Percentiles rank a stretch among this genome's conserved stretches.
These are phyloP conservation scores for Ajuga chamaepitys DNA, from an alignment of 257 asterid species.

Conservation along the genomic window DNA sequence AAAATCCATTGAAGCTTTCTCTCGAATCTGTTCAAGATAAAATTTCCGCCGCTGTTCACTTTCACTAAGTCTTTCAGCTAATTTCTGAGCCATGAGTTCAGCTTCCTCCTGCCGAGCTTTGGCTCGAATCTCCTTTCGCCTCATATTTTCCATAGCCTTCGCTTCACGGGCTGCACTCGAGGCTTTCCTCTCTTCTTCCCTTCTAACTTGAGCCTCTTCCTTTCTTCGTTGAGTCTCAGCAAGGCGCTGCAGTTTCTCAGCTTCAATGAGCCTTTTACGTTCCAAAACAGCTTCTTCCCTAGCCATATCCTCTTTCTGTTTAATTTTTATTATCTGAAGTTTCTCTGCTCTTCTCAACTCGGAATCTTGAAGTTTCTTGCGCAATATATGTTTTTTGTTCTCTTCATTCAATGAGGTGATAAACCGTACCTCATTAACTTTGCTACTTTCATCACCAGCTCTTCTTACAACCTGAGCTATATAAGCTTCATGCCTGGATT, in stretches of 20 bases:
- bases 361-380: constrained; percentile 85
- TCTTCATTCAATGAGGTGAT: constrained; percentile 95
- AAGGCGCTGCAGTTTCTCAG: constrained; percentile 92
- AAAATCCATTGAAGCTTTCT: constrained; percentile 96
- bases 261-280: constrained; percentile 88
- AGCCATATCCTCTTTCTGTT: constrained; percentile 93
- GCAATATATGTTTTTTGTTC: constrained; percentile 85
- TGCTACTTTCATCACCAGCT: constrained; percentile 97
- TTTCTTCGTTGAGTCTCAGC: constrained; percentile 89
- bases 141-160: constrained; percentile 82
- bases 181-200: constrained; percentile 98
- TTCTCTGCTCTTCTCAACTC: constrained; percentile 95
- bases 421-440: constrained; percentile 97
- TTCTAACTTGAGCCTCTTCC: constrained; percentile 96
- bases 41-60: constrained; percentile 90
- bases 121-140: constrained; percentile 89
- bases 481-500: constrained; percentile 91
- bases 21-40: constrained; percentile 96
- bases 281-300: constrained; percentile 99
- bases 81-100: constrained; percentile 92
- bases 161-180: constrained; percentile 99
- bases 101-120: constrained; percentile 97
- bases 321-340: constrained; percentile 74
- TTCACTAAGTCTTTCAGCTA: constrained; percentile 92
- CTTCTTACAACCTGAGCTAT: constrained; percentile 95